Conservation (phyloP, 495 filamentous ascomycete genomes). For the Aspergillus egyptiacus region DNA sequence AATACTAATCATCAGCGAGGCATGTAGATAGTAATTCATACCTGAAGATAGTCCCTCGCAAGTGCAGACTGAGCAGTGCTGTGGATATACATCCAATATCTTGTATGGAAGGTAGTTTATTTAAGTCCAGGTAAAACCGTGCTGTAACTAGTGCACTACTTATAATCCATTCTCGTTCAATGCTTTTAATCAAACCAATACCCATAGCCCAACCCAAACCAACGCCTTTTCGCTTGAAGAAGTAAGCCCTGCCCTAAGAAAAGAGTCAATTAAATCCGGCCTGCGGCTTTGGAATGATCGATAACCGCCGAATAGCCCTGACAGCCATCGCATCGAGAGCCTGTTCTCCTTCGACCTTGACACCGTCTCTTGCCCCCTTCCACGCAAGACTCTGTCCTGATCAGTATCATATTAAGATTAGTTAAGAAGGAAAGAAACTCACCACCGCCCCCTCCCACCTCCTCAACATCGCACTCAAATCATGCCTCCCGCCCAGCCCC, state of each 20-base stretch:
- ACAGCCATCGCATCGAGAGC: neutral
- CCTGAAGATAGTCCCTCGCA: too few species aligned
- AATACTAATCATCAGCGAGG: too few species aligned
- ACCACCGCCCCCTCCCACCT: neutral
- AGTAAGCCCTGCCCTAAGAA: neutral
- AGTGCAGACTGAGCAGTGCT: too few species aligned
- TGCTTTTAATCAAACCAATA: too few species aligned
- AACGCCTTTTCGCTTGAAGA: neutral
- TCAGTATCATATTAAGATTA: neutral
- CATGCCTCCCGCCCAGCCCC: neutral
- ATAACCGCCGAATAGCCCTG: neutral
- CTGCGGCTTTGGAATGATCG: neutral
- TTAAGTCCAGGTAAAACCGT: too few species aligned
- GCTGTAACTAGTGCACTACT: too few species aligned
- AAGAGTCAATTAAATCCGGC: neutral
- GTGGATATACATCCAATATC: too few species aligned
- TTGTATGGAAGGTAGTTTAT: too few species aligned
- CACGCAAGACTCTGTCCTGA: neutral
- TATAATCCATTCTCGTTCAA: too few species aligned
- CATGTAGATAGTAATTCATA: too few species aligned
- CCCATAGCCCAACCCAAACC: neutral
- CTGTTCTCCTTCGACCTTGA: neutral
- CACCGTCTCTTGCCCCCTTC: neutral
- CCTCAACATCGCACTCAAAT: conserved; percentile 2
- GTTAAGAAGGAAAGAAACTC: neutral